Conservation (phyloP, 2,329 filamentous ascomycete genomes). For the Raffaelea deltoideospora region DNA sequence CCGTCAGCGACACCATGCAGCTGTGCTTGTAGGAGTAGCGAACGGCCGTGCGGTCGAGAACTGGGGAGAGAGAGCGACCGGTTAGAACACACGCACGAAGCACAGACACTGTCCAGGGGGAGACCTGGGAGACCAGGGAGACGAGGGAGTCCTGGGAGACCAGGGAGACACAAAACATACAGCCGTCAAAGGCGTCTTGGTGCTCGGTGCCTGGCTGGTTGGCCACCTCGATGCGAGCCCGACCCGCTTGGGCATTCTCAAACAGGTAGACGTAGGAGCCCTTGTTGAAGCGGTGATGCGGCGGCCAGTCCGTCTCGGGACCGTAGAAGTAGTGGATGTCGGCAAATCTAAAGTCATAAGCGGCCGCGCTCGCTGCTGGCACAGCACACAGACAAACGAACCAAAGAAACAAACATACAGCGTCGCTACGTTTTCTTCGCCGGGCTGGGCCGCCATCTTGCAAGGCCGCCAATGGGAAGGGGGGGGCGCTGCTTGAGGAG, state of each 20-base stretch:
- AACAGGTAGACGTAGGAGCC: conserved; percentile 70
- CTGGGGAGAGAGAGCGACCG: conserved; percentile 21
- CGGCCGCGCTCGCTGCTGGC: too few relatives aligned
- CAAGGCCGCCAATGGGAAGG: too few relatives aligned
- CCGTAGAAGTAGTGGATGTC: conserved; percentile 70
- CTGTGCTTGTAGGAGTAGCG: conserved; percentile 62
- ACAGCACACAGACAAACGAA: too few relatives aligned
- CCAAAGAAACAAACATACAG: conserved; percentile 24
- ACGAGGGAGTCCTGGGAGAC: neutral
- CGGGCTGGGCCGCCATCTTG: conserved; percentile 27
- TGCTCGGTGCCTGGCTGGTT: conserved; percentile 59
- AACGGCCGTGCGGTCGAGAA: conserved; percentile 48
- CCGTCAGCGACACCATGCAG: conserved; percentile 51
- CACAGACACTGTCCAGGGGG: neutral
- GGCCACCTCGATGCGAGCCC: conserved; percentile 60
- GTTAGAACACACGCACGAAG: neutral
- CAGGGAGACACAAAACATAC: conserved; percentile 28
- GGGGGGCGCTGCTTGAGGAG: too few relatives aligned
- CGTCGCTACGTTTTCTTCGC: conserved; percentile 31
- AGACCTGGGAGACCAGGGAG: neutral
- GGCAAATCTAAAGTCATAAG: conserved; percentile 52
- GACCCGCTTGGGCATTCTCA: conserved; percentile 51
- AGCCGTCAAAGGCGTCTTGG: conserved; percentile 68
- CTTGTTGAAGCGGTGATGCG: conserved; percentile 70
- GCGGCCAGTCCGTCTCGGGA: conserved; percentile 48